These are phyloP conservation scores for Trichoderma pleuroti DNA, from an alignment of 2,329 filamentous ascomycete genomes.

Conservation along the genomic window DNA sequence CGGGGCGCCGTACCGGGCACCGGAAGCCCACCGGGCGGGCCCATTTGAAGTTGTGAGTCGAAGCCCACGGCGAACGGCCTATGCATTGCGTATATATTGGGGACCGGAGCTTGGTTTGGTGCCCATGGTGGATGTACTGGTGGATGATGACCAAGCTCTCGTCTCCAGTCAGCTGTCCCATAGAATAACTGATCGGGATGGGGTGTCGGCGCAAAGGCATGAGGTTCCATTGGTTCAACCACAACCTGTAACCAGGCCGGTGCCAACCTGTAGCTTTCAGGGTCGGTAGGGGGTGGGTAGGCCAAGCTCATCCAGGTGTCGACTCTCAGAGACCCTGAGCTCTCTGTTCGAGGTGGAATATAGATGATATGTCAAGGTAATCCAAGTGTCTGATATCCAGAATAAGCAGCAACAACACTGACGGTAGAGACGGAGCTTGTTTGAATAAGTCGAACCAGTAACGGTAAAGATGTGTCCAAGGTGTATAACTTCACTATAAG, in stretches of 20 bases:
- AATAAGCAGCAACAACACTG: background rate
- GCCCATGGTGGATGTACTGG: background rate
- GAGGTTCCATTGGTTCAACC: constrained; percentile 28
- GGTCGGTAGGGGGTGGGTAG: background rate
- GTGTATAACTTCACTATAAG: background rate
- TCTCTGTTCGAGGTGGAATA: background rate
- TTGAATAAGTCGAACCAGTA: background rate
- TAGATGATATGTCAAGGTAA: background rate
- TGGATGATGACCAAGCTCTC: background rate
- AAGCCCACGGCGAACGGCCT: constrained; percentile 21
- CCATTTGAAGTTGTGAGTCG: constrained; percentile 23
- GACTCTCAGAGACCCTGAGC: too few species aligned
- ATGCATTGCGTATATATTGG: constrained; percentile 24
- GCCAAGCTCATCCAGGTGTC: background rate
- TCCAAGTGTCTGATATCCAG: background rate
- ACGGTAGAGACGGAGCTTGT: background rate
- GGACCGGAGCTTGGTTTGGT: constrained; percentile 7
- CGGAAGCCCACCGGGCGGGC: constrained; percentile 25
- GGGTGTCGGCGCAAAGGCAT: constrained; percentile 29
- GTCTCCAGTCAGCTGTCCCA: constrained; percentile 13
- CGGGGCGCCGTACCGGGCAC: constrained; percentile 25
- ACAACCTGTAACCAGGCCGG: background rate
- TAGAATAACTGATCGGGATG: constrained; percentile 7
- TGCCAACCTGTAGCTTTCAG: background rate
- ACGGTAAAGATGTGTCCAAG: background rate